A percentile compares a stretch with the other conserved stretches of the same genome.
phyloP scores from a whole-genome alignment of 352 stramenopile genomes.

The Globisporangium paroecandrum region DNA sequence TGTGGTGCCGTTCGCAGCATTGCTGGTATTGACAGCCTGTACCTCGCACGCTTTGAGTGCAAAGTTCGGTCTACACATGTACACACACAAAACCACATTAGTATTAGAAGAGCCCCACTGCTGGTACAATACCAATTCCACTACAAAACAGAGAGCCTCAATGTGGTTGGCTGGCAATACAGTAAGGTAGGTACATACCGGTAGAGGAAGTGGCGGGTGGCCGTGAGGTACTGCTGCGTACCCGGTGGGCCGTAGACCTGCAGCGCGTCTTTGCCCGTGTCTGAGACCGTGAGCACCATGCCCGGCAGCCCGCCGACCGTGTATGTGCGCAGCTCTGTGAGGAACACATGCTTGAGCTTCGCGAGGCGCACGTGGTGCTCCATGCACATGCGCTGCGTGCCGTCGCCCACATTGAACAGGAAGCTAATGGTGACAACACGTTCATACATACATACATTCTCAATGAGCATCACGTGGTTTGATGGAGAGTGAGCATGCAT shows the following conservation, averaged over 20 bases:
- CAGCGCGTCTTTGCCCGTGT: constrained; percentile 77
- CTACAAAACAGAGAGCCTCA: background rate
- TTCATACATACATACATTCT: background rate
- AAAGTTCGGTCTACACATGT: constrained; percentile 35
- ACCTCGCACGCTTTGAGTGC: constrained; percentile 45
- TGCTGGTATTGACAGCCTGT: background rate
- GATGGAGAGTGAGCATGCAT: background rate
- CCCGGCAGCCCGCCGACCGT: constrained; percentile 81
- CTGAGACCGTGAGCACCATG: constrained; percentile 87
- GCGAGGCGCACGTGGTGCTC: constrained; percentile 87
- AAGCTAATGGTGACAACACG: constrained; percentile 37
- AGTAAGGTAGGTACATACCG: constrained; percentile 18
- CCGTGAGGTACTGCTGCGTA: constrained; percentile 64
- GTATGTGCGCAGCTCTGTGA: constrained; percentile 77
- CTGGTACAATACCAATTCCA: background rate
- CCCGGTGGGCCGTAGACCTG: constrained; percentile 65
- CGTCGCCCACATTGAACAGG: constrained; percentile 89
- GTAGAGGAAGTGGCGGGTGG: constrained; percentile 84
- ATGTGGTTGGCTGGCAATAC: background rate
- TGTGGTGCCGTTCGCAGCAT: background rate
- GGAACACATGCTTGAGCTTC: constrained; percentile 81
- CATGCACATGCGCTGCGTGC: constrained; percentile 89
- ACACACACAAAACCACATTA: background rate
- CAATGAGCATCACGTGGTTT: background rate
- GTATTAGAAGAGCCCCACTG: no score